phyloP scores from a whole-genome alignment of 2,329 filamentous ascomycete genomes.

The Epichloe typhina region DNA sequence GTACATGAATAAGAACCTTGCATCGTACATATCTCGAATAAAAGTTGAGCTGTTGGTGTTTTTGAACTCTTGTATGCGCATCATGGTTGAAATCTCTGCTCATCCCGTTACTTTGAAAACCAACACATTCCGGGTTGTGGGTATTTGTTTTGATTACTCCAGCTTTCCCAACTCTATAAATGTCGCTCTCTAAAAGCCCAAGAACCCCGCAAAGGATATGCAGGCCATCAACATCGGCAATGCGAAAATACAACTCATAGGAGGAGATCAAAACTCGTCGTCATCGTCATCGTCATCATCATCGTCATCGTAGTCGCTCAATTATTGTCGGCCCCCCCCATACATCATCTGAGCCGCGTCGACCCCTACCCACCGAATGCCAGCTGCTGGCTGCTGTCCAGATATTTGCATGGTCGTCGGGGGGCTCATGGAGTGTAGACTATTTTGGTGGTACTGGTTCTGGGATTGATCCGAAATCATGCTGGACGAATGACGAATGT shows the following conservation, averaged over 20 bases:
- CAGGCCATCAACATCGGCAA: no score
- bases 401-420: slow-evolving; percentile 6
- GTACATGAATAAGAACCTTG: no score
- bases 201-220: no score
- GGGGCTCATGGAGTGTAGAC: slow-evolving; percentile 4
- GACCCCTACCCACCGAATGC: slow-evolving; percentile 30
- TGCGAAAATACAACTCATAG: neutral
- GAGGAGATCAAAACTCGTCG: neutral
- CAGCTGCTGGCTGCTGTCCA: slow-evolving; percentile 15
- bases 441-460: slow-evolving; percentile 20
- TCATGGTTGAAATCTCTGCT: no score
- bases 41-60: no score
- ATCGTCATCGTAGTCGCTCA: neutral
- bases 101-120: no score
- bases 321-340: slow-evolving; percentile 10
- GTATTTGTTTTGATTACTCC: no score
- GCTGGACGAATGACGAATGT: slow-evolving; percentile 22
- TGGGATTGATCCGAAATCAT: slow-evolving; percentile 21
- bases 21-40: no score
- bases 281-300: neutral
- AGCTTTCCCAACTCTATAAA: no score
- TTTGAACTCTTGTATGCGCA: no score
- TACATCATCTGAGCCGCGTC: slow-evolving; percentile 31
- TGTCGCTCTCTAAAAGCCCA: no score
- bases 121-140: no score